Evolutionary conservation across 1,284 basidiomycete species (phyloP), one percentile per base, ranked within the genome.

Genomic region (Hypsizygus ulmarius): DNA sequence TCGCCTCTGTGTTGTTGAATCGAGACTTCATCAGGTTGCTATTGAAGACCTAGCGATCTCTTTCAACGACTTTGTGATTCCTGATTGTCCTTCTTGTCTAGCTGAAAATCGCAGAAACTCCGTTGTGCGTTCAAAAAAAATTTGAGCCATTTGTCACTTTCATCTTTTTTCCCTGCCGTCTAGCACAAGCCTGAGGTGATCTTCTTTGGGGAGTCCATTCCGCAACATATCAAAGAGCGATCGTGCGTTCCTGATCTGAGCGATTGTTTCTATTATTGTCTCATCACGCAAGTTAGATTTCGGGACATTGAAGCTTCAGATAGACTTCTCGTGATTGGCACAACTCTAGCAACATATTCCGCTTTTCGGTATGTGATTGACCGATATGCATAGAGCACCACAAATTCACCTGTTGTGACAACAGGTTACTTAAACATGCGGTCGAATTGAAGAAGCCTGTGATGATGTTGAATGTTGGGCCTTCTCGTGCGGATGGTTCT

Each of bases 331-430:
- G 70, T 95, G 37, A 68, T 96, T 32, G 93, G 94, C 27, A 93
- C 92, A 0, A 93, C 90, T 0, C 77, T 97, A 10, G 93, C 94
- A 1, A 97, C 94, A 0, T 96, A 90, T 66, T 93, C 90, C 6
- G 92, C 93, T 1, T 96, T 87, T 67, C 75, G 92, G 87, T 87
- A 57, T 35, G 63, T 35, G 29, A 11, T 40, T 16, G 32, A 25
- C n/a, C 25, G 18, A 39, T 37, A 35, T 34, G 25, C 38, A 35
- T 36, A 14, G n/a, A 11, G n/a, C 19, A 3, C 15, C 5, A 16
- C 3, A 16, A 33, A 16, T 9, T 29, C 27, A 50, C 27, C 9
- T 19, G 21, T 38, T 19, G 11, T 4, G 12, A 11, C 3, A n/a
- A 28, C 53, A 87, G 88, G 54, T 68, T 96, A n/a, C 72, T 95